Conservation (phyloP, 139 green algal genomes). For the Chlorella ohadii region DNA sequence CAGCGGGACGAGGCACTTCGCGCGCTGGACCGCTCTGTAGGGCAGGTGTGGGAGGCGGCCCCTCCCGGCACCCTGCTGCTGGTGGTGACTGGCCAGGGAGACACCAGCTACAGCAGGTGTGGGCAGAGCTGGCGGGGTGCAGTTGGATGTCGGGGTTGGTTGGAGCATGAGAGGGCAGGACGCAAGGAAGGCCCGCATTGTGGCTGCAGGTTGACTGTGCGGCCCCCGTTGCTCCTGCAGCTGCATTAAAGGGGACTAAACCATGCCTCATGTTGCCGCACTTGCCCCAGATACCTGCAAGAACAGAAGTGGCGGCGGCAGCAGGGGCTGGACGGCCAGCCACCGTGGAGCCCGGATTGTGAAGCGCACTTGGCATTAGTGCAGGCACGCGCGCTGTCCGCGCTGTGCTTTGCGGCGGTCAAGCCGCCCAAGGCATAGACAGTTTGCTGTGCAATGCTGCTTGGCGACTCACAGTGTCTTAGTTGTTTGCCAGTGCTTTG, state of each 20-base stretch:
- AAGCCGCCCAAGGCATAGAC: slow-evolving; percentile 22
- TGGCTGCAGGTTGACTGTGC: no score
- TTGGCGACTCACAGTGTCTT: no score
- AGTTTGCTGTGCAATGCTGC: background rate
- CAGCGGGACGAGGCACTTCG: slow-evolving; percentile 40
- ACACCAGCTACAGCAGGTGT: slow-evolving; percentile 55
- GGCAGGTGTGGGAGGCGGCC: slow-evolving; percentile 50
- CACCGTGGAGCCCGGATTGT: slow-evolving; percentile 51
- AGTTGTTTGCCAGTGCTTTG: no score
- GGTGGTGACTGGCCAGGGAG: slow-evolving; percentile 65
- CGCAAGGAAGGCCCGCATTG: no score
- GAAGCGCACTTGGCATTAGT: slow-evolving; percentile 48
- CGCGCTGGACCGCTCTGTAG: slow-evolving; percentile 51
- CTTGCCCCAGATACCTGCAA: slow-evolving; percentile 38
- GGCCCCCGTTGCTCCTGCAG: no score
- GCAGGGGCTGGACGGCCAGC: slow-evolving; percentile 47
- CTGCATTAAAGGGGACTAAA: no score
- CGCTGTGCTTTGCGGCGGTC: slow-evolving; percentile 59
- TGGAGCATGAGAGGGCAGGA: no score
- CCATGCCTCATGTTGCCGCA: no score
- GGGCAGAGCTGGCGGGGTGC: no score
- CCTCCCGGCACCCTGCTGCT: slow-evolving; percentile 68
- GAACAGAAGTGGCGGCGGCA: slow-evolving; percentile 66
- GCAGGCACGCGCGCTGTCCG: slow-evolving; percentile 34
- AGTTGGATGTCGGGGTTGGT: no score